Evolutionary conservation across 164 flowering plant species (phyloP).

Genomic region (Vitis vinifera): DNA sequence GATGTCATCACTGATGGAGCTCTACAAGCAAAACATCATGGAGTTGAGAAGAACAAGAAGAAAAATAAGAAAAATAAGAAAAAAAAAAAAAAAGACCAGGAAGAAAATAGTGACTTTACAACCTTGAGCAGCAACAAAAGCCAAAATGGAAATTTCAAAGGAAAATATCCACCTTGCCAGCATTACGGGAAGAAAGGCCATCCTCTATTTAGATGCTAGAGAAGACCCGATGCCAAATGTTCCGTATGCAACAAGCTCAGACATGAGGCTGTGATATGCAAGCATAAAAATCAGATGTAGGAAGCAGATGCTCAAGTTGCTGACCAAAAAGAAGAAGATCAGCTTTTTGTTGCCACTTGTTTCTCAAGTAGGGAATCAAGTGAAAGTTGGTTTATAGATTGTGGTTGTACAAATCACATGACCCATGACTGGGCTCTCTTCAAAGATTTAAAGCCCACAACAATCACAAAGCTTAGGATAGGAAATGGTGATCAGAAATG

Average conservation of each 20-base stretch:
- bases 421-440: constrained; percentile 5
- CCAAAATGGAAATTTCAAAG: too few species aligned
- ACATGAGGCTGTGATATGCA: constrained; percentile 4
- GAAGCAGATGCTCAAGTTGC: constrained; percentile 2
- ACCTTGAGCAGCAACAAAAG: too few species aligned
- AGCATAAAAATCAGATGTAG: not conserved
- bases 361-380: not conserved
- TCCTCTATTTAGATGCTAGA: not conserved
- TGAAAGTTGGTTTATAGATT: constrained; percentile 5
- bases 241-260: not conserved
- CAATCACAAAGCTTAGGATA: not conserved
- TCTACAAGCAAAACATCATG: not conserved
- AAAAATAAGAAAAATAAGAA: too few species aligned
- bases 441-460: not conserved
- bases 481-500: constrained; percentile 5
- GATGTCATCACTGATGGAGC: not conserved
- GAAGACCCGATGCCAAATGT: constrained; percentile 3
- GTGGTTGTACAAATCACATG: constrained; percentile 13
- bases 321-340: constrained; percentile 2
- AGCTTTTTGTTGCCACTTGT: constrained; percentile 2
- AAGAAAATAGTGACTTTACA: too few species aligned
- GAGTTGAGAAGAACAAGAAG: too few species aligned
- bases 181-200: constrained; percentile 1
- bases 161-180: not conserved
- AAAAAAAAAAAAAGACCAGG: too few species aligned